Conservation (phyloP, 2,329 filamentous ascomycete genomes). For the Trichoderma simmonsii region DNA sequence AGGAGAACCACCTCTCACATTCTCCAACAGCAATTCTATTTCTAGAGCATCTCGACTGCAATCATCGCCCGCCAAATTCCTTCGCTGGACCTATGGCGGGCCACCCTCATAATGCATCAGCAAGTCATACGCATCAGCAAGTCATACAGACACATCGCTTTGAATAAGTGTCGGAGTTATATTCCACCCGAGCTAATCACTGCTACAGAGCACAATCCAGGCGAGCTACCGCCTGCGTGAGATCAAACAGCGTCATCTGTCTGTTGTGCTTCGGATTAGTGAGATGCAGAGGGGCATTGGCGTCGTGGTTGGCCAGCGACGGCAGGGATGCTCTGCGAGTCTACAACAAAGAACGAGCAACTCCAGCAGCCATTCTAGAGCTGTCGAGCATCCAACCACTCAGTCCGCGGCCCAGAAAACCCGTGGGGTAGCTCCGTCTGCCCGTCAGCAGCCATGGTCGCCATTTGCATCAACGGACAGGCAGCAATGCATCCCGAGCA, state of each 20-base stretch:
- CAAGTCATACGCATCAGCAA: background rate
- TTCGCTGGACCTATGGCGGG: background rate
- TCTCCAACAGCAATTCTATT: background rate
- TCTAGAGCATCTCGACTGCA: background rate
- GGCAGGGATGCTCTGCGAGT: background rate
- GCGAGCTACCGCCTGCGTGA: background rate
- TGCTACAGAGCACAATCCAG: background rate
- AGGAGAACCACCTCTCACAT: background rate
- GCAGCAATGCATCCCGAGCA: constrained; percentile 15
- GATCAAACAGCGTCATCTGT: background rate
- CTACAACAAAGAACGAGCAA: background rate
- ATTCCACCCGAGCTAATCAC: background rate
- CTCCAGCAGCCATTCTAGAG: background rate
- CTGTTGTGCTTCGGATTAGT: background rate
- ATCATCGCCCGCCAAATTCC: background rate
- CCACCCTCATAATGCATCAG: background rate
- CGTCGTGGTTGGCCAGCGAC: background rate
- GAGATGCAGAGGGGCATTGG: background rate
- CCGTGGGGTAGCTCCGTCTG: background rate
- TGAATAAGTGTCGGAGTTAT: background rate
- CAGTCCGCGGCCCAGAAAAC: constrained; percentile 5
- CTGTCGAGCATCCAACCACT: background rate
- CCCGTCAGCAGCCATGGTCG: background rate
- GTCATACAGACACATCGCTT: background rate
- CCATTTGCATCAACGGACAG: constrained; percentile 4